A percentile compares a stretch with the other conserved stretches of the same genome.
phyloP scores from a whole-genome alignment of 345 rosid genomes.

The Schrenkiella parvula region DNA sequence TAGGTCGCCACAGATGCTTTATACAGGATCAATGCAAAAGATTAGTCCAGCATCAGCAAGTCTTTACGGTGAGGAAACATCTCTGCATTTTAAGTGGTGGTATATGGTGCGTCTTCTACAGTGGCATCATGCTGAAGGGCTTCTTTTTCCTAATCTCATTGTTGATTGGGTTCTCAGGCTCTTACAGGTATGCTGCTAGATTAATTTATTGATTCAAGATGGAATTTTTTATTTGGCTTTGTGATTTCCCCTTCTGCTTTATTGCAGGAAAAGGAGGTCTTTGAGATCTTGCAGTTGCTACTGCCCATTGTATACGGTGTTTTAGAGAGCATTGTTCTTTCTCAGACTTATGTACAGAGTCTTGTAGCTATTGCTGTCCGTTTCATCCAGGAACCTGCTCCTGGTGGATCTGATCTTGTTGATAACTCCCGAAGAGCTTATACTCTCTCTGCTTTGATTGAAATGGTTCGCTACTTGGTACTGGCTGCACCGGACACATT shows the following conservation, averaged over 20 bases:
- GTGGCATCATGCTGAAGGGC: constrained; percentile 92
- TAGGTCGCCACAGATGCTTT: constrained; percentile 61
- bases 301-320: constrained; percentile 86
- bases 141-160: constrained; percentile 78
- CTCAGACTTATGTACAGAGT: constrained; percentile 79
- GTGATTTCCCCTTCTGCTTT: constrained; percentile 23
- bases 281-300: constrained; percentile 80
- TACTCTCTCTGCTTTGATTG: constrained; percentile 77
- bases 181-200: constrained; percentile 57
- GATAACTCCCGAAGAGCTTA: constrained; percentile 97
- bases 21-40: constrained; percentile 62
- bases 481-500: constrained; percentile 92
- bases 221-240: constrained; percentile 4
- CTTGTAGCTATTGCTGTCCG: constrained; percentile 75
- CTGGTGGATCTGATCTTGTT: constrained; percentile 89
- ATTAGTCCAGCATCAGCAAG: constrained; percentile 49
- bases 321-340: constrained; percentile 75
- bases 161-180: constrained; percentile 94
- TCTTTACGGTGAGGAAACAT: constrained; percentile 74
- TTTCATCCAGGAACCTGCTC: constrained; percentile 79
- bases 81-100: constrained; percentile 90
- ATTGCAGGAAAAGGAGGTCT: constrained; percentile 75
- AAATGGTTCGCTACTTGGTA: constrained; percentile 89
- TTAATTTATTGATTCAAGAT: not conserved
- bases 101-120: constrained; percentile 90